Conservation (phyloP, 2,329 filamentous ascomycete genomes). For the Neophaeococcomyces aloes region DNA sequence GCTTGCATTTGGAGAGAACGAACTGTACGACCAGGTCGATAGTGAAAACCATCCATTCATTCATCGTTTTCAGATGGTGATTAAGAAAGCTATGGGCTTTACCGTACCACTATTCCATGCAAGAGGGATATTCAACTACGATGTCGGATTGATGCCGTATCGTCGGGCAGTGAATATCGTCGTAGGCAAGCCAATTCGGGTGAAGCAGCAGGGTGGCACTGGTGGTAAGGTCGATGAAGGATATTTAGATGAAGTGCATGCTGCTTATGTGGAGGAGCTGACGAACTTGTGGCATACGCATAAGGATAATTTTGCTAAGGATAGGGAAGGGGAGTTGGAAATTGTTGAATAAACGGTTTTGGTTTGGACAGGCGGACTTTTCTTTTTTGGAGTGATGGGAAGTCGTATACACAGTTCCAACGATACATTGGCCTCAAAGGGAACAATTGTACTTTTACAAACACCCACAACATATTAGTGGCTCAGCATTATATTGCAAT, state of each 20-base stretch:
- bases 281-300: constrained; percentile 37
- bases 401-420: too few species aligned
- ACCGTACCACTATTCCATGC: constrained; percentile 86
- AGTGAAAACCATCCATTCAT: constrained; percentile 66
- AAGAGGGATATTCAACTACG: constrained; percentile 91
- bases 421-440: too few species aligned
- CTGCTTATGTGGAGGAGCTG: constrained; percentile 58
- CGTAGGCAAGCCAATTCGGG: constrained; percentile 68
- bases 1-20: constrained; percentile 88
- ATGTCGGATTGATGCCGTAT: constrained; percentile 93
- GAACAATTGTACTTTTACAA: too few species aligned
- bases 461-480: too few species aligned
- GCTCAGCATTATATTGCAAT: too few species aligned
- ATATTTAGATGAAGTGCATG: constrained; percentile 73
- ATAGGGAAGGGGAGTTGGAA: constrained; percentile 35
- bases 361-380: too few species aligned
- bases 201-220: constrained; percentile 48
- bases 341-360: constrained; percentile 35
- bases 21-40: constrained; percentile 83
- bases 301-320: constrained; percentile 36
- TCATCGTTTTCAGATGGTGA: constrained; percentile 68
- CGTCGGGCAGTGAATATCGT: constrained; percentile 79
- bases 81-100: constrained; percentile 82
- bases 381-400: too few species aligned
- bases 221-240: constrained; percentile 55